Conservation (phyloP, 2,329 filamentous ascomycete species). For the Chaetomium olivaceum region DNA sequence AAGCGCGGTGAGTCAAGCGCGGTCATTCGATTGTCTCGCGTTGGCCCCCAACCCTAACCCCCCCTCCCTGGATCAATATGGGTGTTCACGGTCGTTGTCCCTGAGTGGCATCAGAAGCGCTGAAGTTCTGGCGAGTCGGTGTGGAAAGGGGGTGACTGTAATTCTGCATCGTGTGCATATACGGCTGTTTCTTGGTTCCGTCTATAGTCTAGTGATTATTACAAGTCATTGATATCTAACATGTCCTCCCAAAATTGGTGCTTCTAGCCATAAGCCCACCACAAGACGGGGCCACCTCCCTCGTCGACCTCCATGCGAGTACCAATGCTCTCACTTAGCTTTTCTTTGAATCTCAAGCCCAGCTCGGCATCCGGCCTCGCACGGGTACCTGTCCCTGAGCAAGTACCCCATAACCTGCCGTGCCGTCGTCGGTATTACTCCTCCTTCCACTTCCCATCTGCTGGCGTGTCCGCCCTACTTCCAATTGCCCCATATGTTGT, state of each 20-base stretch:
- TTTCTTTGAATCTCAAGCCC: slow-evolving; percentile 38
- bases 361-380: slow-evolving; percentile 39
- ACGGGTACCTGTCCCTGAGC: slow-evolving; percentile 36
- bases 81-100: background rate
- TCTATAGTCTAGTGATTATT: background rate
- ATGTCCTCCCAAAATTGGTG: background rate
- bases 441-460: slow-evolving; percentile 8
- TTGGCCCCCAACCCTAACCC: slow-evolving; percentile 14
- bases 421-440: slow-evolving; percentile 7
- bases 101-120: background rate
- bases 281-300: background rate
- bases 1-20: slow-evolving; percentile 22
- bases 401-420: slow-evolving; percentile 36
- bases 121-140: background rate
- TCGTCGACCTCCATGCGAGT: background rate
- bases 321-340: background rate
- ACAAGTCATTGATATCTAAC: background rate
- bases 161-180: background rate
- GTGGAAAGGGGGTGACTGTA: background rate
- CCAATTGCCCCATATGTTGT: slow-evolving; percentile 35
- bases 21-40: background rate
- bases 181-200: background rate
- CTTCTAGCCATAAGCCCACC: background rate
- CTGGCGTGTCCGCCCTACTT: slow-evolving; percentile 41
- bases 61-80: background rate